Percentiles rank a stretch among this genome's conserved stretches.
Conservation (phyloP, 148 eudicot species). For the Rhododendron molle region DNA sequence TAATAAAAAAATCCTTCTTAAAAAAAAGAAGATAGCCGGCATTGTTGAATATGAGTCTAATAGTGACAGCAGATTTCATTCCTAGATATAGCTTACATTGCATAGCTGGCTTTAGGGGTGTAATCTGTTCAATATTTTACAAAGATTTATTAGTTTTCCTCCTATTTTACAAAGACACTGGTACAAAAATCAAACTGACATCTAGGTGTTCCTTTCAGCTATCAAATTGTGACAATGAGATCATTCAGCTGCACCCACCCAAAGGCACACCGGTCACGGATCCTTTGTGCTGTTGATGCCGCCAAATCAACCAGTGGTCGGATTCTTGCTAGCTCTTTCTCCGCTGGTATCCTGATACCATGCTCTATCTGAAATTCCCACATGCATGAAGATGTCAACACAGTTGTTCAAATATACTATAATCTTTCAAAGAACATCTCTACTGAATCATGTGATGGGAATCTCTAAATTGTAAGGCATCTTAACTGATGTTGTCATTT, state of each 20-base stretch:
- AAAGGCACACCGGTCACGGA: slow-evolving; percentile 81
- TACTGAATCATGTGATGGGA: not conserved
- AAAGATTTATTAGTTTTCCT: not conserved
- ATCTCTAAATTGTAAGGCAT: not conserved
- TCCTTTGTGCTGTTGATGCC: slow-evolving; percentile 46
- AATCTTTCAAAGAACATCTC: not conserved
- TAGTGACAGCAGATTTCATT: not conserved
- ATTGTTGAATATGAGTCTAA: not conserved
- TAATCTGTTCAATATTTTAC: not conserved
- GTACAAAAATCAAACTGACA: not conserved
- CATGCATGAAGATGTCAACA: not conserved
- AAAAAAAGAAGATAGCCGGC: not conserved
- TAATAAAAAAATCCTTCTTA: no score
- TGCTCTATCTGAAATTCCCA: slow-evolving; percentile 48
- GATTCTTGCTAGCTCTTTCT: slow-evolving; percentile 58
- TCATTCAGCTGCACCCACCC: slow-evolving; percentile 90
- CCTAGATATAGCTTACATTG: not conserved
- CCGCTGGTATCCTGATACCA: slow-evolving; percentile 41
- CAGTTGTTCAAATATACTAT: no score
- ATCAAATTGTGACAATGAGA: slow-evolving; percentile 42
- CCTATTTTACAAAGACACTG: not conserved
- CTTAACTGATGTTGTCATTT: not conserved
- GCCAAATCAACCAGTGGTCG: slow-evolving; percentile 63
- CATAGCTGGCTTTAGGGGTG: not conserved
- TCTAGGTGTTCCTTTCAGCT: not conserved